Percentiles rank a stretch among this genome's conserved stretches.
phyloP scores from a whole-genome alignment of 306 rosid species.

The Psophocarpus tetragonolobus region DNA sequence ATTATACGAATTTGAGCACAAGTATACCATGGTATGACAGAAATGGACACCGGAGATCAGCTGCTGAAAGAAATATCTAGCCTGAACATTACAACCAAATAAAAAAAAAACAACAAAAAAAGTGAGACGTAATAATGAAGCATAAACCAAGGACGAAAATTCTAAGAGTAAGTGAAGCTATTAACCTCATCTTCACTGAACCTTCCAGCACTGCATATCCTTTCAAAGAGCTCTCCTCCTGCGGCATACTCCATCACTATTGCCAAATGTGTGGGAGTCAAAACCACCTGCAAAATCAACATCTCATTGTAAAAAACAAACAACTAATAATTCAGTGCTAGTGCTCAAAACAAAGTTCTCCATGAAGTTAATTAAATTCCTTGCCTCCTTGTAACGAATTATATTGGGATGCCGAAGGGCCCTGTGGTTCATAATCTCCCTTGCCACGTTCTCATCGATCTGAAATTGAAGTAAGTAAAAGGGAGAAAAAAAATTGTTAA shows the following conservation, averaged over 20 bases:
- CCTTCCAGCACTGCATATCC: slow-evolving; percentile 69
- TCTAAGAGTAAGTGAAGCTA: slow-evolving; percentile 4
- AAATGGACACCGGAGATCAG: slow-evolving; percentile 67
- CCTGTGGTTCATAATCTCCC: slow-evolving; percentile 72
- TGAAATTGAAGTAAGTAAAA: slow-evolving; percentile 23
- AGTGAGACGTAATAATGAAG: slow-evolving; percentile 6
- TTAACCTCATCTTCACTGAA: slow-evolving; percentile 75
- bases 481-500: not conserved
- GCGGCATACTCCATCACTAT: slow-evolving; percentile 81
- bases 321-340: slow-evolving; percentile 1
- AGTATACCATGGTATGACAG: slow-evolving; percentile 62
- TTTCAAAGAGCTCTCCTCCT: slow-evolving; percentile 70
- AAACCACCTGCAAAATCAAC: slow-evolving; percentile 51
- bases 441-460: slow-evolving; percentile 76
- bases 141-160: not conserved
- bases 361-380: slow-evolving; percentile 5
- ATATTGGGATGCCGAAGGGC: slow-evolving; percentile 71
- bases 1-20: not conserved
- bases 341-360: slow-evolving; percentile 5
- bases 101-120: slow-evolving; percentile 16
- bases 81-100: slow-evolving; percentile 40
- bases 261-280: slow-evolving; percentile 69
- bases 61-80: slow-evolving; percentile 80
- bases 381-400: slow-evolving; percentile 71
- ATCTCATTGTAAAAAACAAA: slow-evolving; percentile 4